phyloP scores from a whole-genome alignment of 306 rosid species.

The Casuarina glauca region DNA sequence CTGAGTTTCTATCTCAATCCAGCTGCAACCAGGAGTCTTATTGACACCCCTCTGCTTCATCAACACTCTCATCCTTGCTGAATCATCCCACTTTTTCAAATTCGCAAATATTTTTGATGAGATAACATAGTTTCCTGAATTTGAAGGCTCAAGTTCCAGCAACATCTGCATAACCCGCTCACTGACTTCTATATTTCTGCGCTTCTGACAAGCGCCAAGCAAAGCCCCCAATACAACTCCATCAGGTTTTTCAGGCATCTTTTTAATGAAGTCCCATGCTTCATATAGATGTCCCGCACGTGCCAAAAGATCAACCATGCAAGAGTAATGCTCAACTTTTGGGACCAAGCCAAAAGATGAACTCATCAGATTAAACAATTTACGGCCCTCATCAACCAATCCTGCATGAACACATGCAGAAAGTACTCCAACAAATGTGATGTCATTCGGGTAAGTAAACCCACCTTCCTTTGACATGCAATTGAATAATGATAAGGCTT shows the following conservation, averaged over 20 bases:
- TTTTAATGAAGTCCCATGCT: conserved; percentile 78
- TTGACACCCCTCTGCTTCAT: conserved; percentile 81
- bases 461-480: conserved; percentile 64
- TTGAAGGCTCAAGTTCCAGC: conserved; percentile 82
- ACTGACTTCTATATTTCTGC: conserved; percentile 62
- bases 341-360: conserved; percentile 68
- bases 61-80: conserved; percentile 85
- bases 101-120: conserved; percentile 76
- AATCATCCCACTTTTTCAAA: conserved; percentile 73
- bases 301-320: conserved; percentile 89
- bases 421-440: conserved; percentile 85
- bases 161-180: conserved; percentile 65
- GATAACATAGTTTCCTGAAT: conserved; percentile 83
- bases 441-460: conserved; percentile 64
- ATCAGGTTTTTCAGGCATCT: conserved; percentile 91
- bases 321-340: conserved; percentile 90
- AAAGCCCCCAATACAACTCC: conserved; percentile 78
- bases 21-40: conserved; percentile 96
- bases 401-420: conserved; percentile 96
- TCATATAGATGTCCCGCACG: conserved; percentile 78
- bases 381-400: conserved; percentile 65
- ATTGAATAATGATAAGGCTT: conserved; percentile 66
- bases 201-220: conserved; percentile 79
- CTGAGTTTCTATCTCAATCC: conserved; percentile 73
- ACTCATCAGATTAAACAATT: conserved; percentile 69